Evolutionary conservation across 202 grass and related monocot genomes (phyloP).

Genomic region (Alloteropsis angusta): DNA sequence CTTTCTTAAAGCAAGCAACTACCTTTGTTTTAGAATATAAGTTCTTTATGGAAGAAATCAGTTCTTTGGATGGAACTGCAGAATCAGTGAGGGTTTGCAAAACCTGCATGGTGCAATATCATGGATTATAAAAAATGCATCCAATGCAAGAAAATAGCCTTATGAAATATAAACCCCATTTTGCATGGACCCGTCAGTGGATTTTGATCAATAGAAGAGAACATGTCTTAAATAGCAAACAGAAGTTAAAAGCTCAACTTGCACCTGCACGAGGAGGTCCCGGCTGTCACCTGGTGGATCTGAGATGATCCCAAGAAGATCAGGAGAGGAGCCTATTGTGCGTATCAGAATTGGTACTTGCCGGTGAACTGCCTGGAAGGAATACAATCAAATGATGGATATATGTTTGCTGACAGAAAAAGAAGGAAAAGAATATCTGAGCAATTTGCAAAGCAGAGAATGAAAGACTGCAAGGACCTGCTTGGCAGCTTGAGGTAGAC

Average conservation of each 20-base stretch:
- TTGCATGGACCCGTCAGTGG: background rate
- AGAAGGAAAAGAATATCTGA: constrained; percentile 1
- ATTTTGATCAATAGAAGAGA: constrained; percentile 10
- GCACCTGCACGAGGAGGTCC: constrained; percentile 73
- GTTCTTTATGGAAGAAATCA: constrained; percentile 79
- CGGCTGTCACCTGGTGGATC: constrained; percentile 65
- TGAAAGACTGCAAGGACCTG: constrained; percentile 42
- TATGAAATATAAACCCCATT: background rate
- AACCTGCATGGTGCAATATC: constrained; percentile 49
- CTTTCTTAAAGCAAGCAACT: background rate
- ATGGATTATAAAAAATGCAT: constrained; percentile 21
- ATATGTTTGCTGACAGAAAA: background rate
- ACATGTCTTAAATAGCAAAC: background rate
- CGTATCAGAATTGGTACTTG: constrained; percentile 88
- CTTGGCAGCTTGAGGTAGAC: constrained; percentile 67
- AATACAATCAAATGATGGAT: constrained; percentile 21
- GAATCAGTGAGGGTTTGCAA: constrained; percentile 78
- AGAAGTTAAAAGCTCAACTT: background rate
- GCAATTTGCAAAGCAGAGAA: constrained; percentile 8
- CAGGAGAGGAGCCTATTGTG: constrained; percentile 63
- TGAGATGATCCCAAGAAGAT: constrained; percentile 73
- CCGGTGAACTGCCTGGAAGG: constrained; percentile 65
- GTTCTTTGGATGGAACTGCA: constrained; percentile 61
- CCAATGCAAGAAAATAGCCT: constrained; percentile 1
- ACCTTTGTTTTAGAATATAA: constrained; percentile 89